These are phyloP conservation scores for Scutellaria galericulata DNA, from an alignment of 257 asterid species.

Conservation along the genomic window DNA sequence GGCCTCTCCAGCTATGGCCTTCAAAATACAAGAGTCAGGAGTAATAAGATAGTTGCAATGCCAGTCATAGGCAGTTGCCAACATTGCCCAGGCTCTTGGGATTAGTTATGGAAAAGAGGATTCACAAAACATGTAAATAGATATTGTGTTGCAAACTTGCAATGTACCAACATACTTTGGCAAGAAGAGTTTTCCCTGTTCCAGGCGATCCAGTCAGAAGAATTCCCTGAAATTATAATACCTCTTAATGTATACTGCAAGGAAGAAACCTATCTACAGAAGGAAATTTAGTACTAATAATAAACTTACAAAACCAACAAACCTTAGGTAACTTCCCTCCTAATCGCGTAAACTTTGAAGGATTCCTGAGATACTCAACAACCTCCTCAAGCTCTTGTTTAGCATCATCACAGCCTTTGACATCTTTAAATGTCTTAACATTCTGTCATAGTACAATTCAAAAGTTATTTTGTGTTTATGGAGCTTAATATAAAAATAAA, in stretches of 20 bases:
- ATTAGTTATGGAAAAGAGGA: conserved; percentile 21
- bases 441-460: conserved; percentile 60
- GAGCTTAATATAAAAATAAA: conserved; percentile 20
- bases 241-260: conserved; percentile 19
- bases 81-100: conserved; percentile 16
- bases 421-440: conserved; percentile 97
- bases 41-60: conserved; percentile 19
- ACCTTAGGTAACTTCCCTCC: conserved; percentile 99
- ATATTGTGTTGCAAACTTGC: not conserved
- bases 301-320: conserved; percentile 34
- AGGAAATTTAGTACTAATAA: not conserved
- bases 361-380: conserved; percentile 93
- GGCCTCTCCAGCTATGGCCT: conserved; percentile 99
- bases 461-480: conserved; percentile 10
- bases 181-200: conserved; percentile 96
- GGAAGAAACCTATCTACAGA: conserved; percentile 29
- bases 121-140: not conserved
- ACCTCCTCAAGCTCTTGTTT: conserved; percentile 99
- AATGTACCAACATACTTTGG: conserved; percentile 63
- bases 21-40: conserved; percentile 44
- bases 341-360: conserved; percentile 87
- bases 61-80: conserved; percentile 5
- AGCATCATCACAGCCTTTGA: conserved; percentile 99
- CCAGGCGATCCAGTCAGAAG: conserved; percentile 99
- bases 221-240: conserved; percentile 72